Evolutionary conservation across 2,329 filamentous ascomycete species (phyloP).

Genomic region (Myriosclerotinia scirpicola): DNA sequence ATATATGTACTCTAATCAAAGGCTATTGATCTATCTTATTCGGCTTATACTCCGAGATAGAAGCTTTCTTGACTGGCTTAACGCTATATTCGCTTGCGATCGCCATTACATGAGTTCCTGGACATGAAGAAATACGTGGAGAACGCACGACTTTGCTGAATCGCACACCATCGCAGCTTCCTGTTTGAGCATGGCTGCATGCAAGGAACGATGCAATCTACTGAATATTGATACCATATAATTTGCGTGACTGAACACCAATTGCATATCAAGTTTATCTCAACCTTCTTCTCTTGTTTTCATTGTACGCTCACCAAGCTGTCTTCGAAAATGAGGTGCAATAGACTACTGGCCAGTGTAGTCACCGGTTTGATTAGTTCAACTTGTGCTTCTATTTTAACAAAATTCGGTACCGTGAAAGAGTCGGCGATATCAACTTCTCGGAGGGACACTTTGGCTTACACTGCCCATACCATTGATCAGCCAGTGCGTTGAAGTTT

Average conservation of each 20-base stretch:
- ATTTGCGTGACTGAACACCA: background rate
- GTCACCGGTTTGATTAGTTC: constrained; percentile 12
- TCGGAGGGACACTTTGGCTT: constrained; percentile 11
- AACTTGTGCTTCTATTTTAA: constrained; percentile 19
- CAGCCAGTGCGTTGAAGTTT: constrained; percentile 28
- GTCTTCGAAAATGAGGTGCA: constrained; percentile 21
- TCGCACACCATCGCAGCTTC: constrained; percentile 12
- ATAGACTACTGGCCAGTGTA: constrained; percentile 17
- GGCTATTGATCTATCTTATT: background rate
- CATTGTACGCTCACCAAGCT: background rate
- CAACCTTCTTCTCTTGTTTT: background rate
- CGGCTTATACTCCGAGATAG: constrained; percentile 5
- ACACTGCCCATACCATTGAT: constrained; percentile 28
- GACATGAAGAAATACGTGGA: constrained; percentile 7
- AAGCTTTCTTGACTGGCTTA: constrained; percentile 4
- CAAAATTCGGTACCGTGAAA: constrained; percentile 14
- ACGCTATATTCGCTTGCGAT: background rate
- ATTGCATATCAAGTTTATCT: background rate
- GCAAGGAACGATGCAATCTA: constrained; percentile 9
- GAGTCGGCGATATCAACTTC: background rate
- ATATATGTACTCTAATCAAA: background rate
- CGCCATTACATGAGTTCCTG: background rate
- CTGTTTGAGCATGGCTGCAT: constrained; percentile 21
- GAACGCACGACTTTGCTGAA: constrained; percentile 2
- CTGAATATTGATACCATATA: constrained; percentile 1